A percentile compares a stretch with the other conserved stretches of the same genome.
Evolutionary conservation across 345 rosid species (phyloP).

Genomic region (Eucalyptus polyanthemos): DNA sequence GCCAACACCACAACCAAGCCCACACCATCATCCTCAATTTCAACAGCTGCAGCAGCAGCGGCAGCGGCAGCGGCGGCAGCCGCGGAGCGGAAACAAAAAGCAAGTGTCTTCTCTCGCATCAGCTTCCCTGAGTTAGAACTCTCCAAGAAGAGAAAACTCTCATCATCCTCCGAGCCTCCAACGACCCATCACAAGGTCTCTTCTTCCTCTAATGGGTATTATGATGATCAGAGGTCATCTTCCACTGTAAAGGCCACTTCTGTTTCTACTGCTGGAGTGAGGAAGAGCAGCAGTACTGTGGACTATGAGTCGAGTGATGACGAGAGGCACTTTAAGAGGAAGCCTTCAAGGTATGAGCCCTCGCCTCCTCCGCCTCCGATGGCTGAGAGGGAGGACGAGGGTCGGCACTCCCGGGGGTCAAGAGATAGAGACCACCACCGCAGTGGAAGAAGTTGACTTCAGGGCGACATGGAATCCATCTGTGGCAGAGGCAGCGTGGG

Average conservation of each 20-base stretch:
- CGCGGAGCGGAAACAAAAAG: constrained; percentile 31
- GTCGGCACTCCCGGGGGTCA: constrained; percentile 1
- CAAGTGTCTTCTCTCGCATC: constrained; percentile 89
- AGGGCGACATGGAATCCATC: neutral
- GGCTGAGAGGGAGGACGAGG: constrained; percentile 27
- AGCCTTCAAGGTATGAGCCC: constrained; percentile 66
- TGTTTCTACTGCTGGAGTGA: neutral
- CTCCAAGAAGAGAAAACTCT: constrained; percentile 44
- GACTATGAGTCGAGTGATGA: constrained; percentile 89
- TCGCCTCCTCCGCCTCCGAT: constrained; percentile 45
- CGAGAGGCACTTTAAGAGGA: constrained; percentile 91
- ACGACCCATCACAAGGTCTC: constrained; percentile 19
- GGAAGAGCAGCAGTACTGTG: constrained; percentile 12
- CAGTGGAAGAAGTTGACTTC: neutral
- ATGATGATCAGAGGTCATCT: constrained; percentile 23
- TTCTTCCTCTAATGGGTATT: constrained; percentile 32
- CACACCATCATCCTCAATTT: constrained; percentile 6
- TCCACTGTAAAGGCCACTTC: constrained; percentile 12
- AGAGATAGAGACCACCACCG: constrained; percentile 27
- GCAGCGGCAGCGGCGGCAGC: constrained; percentile 10
- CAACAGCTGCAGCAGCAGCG: constrained; percentile 3
- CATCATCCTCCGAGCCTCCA: constrained; percentile 14
- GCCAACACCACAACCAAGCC: neutral
- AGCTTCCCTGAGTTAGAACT: constrained; percentile 70
- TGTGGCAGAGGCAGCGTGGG: neutral